Conservation (phyloP, 805 yeast genomes). For the Debaryomyces tyrocola region DNA sequence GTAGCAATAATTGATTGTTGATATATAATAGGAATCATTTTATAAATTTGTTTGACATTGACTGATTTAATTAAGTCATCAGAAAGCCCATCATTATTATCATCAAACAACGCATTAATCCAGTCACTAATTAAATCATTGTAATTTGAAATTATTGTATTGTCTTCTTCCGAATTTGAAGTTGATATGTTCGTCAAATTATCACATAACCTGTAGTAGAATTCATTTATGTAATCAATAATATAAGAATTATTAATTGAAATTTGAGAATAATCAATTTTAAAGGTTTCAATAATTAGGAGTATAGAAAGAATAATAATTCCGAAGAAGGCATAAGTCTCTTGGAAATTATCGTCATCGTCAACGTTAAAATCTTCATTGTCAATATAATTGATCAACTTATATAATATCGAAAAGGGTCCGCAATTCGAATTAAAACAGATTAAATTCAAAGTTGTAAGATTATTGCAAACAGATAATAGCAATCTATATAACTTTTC, state of each 20-base stretch:
- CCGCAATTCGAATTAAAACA: slow-evolving; percentile 43
- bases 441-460: slow-evolving; percentile 37
- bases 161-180: slow-evolving; percentile 25
- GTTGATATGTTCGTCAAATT: slow-evolving; percentile 23
- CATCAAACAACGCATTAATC: slow-evolving; percentile 79
- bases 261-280: slow-evolving; percentile 24
- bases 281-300: slow-evolving; percentile 23
- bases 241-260: slow-evolving; percentile 29
- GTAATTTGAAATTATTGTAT: slow-evolving; percentile 31
- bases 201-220: slow-evolving; percentile 29
- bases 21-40: slow-evolving; percentile 70
- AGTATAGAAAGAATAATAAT: slow-evolving; percentile 45
- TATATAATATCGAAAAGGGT: slow-evolving; percentile 46
- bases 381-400: slow-evolving; percentile 54
- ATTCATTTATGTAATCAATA: slow-evolving; percentile 33
- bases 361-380: slow-evolving; percentile 36
- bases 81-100: slow-evolving; percentile 65
- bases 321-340: slow-evolving; percentile 68
- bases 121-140: slow-evolving; percentile 53
- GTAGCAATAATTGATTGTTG: slow-evolving; percentile 69
- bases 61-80: slow-evolving; percentile 76
- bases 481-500: slow-evolving; percentile 47
- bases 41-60: slow-evolving; percentile 64
- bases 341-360: slow-evolving; percentile 63
- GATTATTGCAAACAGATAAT: slow-evolving; percentile 48